These are phyloP conservation scores for Gracilaria gracilis DNA, from an alignment of 23 red algal species.

Conservation along the genomic window DNA sequence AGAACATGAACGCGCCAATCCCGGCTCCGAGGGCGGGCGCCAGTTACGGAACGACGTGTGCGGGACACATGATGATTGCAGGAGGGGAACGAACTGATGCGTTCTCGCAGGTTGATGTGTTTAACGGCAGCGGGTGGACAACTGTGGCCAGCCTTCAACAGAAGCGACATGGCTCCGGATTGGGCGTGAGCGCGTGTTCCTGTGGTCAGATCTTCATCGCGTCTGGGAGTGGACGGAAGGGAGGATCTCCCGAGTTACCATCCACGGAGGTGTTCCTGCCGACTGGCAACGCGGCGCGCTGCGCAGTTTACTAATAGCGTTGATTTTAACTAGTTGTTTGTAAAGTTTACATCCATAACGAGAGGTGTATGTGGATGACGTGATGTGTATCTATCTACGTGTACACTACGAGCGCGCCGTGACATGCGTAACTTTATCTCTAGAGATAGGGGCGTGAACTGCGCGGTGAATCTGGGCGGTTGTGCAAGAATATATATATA, in stretches of 20 bases:
- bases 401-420: too few relatives aligned
- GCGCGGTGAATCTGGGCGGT: too few relatives aligned
- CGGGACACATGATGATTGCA: constrained; percentile 62
- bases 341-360: too few relatives aligned
- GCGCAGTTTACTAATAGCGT: constrained; percentile 14
- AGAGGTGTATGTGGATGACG: too few relatives aligned
- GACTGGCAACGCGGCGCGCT: neutral
- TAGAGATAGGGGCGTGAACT: too few relatives aligned
- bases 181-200: constrained; percentile 41
- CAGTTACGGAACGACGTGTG: constrained; percentile 32
- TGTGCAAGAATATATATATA: too few relatives aligned
- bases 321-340: neutral
- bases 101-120: constrained; percentile 50
- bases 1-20: constrained; percentile 45
- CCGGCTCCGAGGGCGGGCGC: constrained; percentile 45
- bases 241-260: constrained; percentile 49
- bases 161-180: constrained; percentile 46
- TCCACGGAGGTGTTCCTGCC: constrained; percentile 55
- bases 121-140: constrained; percentile 40
- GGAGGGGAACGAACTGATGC: constrained; percentile 73
- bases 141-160: constrained; percentile 8
- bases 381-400: too few relatives aligned
- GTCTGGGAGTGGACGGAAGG: constrained; percentile 40
- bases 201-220: constrained; percentile 69
- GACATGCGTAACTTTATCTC: too few relatives aligned